phyloP scores from a whole-genome alignment of 345 rosid genomes.

The Populus ilicifolia region DNA sequence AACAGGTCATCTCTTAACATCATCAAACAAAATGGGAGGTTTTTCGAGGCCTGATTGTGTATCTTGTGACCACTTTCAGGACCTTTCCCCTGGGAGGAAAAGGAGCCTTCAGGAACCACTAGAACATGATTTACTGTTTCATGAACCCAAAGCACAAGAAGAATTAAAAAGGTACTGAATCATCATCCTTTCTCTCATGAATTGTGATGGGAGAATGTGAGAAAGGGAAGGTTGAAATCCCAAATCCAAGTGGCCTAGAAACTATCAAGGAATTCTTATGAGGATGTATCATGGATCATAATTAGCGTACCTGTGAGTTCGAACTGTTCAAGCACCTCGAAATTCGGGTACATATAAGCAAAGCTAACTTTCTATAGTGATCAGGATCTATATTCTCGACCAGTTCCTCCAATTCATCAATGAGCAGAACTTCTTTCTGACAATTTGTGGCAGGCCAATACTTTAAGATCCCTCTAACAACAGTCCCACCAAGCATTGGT shows the following conservation, averaged over 20 bases:
- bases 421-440: slow-evolving; percentile 49
- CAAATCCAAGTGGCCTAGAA: not conserved
- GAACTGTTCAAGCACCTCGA: slow-evolving; percentile 48
- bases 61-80: not conserved
- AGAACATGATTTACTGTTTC: not conserved
- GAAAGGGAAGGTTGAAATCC: not conserved
- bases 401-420: slow-evolving; percentile 56
- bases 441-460: slow-evolving; percentile 63
- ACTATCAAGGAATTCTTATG: not conserved
- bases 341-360: slow-evolving; percentile 43
- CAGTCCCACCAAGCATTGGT: slow-evolving; percentile 46
- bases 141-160: not conserved
- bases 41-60: not conserved
- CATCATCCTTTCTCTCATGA: not conserved
- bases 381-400: slow-evolving; percentile 54
- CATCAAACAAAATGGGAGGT: not conserved
- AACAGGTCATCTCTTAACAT: not conserved
- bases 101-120: not conserved
- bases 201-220: not conserved
- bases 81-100: not conserved
- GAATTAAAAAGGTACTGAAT: not conserved
- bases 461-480: slow-evolving; percentile 46
- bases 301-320: slow-evolving; percentile 50
- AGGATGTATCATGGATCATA: too few species aligned
- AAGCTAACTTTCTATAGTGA: slow-evolving; percentile 51